These are phyloP conservation scores for Diversispora epigaea DNA, from an alignment of 192 early-diverging fungal genomes.

Conservation along the genomic window DNA sequence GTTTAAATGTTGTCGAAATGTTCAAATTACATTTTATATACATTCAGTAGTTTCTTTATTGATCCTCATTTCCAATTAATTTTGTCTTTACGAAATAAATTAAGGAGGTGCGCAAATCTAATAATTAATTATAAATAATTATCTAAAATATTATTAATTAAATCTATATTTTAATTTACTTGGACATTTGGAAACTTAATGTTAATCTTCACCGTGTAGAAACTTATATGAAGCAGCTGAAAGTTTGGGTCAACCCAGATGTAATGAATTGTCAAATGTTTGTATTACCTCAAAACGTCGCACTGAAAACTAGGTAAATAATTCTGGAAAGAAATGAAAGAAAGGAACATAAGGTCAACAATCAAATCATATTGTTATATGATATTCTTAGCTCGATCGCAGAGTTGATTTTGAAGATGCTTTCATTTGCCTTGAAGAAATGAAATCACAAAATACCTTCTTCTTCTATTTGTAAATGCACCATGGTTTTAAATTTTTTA, in stretches of 20 bases:
- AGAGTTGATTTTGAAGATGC: constrained; percentile 68
- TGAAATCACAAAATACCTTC: constrained; percentile 63
- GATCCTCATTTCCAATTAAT: no score
- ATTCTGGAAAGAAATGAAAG: constrained; percentile 53
- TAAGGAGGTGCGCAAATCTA: no score
- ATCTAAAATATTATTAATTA: no score
- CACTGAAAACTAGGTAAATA: constrained; percentile 50
- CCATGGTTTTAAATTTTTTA: no score
- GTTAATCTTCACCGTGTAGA: constrained; percentile 45
- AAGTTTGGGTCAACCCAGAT: constrained; percentile 47
- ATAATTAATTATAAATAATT: no score
- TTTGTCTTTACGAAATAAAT: no score
- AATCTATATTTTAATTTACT: no score
- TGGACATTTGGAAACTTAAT: no score
- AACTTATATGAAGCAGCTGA: constrained; percentile 50
- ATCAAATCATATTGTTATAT: constrained; percentile 53
- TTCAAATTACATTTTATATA: no score
- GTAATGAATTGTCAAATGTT: constrained; percentile 50
- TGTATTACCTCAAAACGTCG: constrained; percentile 52
- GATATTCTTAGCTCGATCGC: constrained; percentile 49
- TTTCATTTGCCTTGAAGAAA: constrained; percentile 71
- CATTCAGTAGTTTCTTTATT: no score
- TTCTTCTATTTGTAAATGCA: constrained; percentile 46
- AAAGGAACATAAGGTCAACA: constrained; percentile 50
- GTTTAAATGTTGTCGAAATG: no score